A percentile compares a stretch with the other conserved stretches of the same genome.
Evolutionary conservation across 257 asterid genomes (phyloP).

Genomic region (Rauvolfia tetraphylla): DNA sequence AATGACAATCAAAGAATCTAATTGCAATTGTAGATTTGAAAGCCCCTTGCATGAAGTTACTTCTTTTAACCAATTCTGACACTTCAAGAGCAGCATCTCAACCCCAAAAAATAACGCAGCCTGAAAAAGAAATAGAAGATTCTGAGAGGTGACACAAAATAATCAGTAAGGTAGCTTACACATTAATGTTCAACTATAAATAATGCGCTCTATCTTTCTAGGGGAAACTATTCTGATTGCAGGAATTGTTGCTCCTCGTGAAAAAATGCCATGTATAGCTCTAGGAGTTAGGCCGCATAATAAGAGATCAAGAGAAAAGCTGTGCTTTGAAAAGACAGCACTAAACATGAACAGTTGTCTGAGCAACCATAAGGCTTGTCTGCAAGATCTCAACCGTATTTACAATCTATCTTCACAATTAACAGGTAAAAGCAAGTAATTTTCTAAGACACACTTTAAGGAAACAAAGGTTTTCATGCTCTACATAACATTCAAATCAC

Average conservation of each 20-base stretch:
- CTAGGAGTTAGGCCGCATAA: background rate
- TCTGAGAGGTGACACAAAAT: background rate
- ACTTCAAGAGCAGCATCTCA: constrained; percentile 56
- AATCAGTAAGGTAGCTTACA: background rate
- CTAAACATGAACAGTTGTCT: background rate
- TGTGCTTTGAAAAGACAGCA: background rate
- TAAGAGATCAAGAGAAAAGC: background rate
- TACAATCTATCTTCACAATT: background rate
- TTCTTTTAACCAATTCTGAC: constrained; percentile 60
- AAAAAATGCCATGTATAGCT: background rate
- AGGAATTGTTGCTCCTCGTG: background rate
- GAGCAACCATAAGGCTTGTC: background rate
- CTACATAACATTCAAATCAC: background rate
- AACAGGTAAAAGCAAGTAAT: background rate
- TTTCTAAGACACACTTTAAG: background rate
- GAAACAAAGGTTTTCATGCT: background rate
- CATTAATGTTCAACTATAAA: background rate
- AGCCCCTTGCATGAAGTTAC: constrained; percentile 38
- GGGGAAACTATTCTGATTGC: background rate
- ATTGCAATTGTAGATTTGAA: constrained; percentile 40
- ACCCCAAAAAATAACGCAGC: constrained; percentile 87
- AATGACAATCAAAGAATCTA: constrained; percentile 49
- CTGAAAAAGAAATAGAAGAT: constrained; percentile 30
- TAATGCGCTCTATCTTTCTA: background rate
- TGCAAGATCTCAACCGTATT: background rate